Evolutionary conservation across 2,329 filamentous ascomycete species (phyloP).

Genomic region (Seiridium cupressi): DNA sequence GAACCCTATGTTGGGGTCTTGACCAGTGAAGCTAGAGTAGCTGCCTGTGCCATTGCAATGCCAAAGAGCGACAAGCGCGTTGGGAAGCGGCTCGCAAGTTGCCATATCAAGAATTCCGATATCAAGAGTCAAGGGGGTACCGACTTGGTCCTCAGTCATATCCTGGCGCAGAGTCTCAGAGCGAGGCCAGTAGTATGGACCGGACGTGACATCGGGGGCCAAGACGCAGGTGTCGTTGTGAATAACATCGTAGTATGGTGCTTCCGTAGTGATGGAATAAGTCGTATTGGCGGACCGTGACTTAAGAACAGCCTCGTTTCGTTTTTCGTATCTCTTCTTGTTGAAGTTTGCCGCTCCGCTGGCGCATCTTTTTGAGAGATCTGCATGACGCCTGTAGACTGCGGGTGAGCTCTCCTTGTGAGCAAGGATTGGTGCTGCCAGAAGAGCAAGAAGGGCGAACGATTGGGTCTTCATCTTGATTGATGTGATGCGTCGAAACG

Average conservation of each 20-base stretch:
- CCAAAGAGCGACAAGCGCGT: slow-evolving; percentile 42
- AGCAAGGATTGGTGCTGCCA: not conserved
- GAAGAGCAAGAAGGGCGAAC: not conserved
- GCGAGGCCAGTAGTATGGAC: slow-evolving; percentile 42
- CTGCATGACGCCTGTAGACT: slow-evolving; percentile 10
- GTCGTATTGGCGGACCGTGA: slow-evolving; percentile 13
- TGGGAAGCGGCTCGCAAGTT: slow-evolving; percentile 35
- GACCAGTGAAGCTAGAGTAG: slow-evolving; percentile 33
- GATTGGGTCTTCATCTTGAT: not conserved
- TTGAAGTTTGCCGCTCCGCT: slow-evolving; percentile 17
- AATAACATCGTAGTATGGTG: slow-evolving; percentile 31
- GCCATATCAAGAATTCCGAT: slow-evolving; percentile 44
- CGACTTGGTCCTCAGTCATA: slow-evolving; percentile 34
- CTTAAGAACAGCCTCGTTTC: slow-evolving; percentile 11
- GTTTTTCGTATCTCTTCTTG: slow-evolving; percentile 15
- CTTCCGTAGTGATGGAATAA: slow-evolving; percentile 16
- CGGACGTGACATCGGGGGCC: slow-evolving; percentile 38
- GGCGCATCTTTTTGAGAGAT: slow-evolving; percentile 20
- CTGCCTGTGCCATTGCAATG: slow-evolving; percentile 43
- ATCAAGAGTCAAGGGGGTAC: slow-evolving; percentile 41
- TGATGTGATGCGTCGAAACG: too few relatives aligned
- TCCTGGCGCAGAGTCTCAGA: slow-evolving; percentile 37
- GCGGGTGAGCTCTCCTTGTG: not conserved
- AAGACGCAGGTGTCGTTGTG: slow-evolving; percentile 40
- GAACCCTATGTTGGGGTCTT: slow-evolving; percentile 28